phyloP scores from a whole-genome alignment of 108 stramenopile genomes.

The Fragilariopsis cylindrus region DNA sequence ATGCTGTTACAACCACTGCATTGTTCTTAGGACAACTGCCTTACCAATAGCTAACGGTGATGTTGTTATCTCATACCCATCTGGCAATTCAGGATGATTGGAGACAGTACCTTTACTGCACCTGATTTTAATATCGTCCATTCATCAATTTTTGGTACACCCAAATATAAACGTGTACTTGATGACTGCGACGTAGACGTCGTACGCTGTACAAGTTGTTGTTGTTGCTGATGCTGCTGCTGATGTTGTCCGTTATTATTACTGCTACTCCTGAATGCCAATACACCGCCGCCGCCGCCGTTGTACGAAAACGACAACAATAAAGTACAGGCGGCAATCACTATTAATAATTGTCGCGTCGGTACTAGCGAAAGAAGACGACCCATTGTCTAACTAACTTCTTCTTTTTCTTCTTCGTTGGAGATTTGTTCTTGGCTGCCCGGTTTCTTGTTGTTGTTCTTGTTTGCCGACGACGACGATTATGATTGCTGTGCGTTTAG shows the following conservation, averaged over 20 bases:
- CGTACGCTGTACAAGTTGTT: not conserved
- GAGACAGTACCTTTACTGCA: constrained; percentile 45
- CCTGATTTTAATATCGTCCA: constrained; percentile 34
- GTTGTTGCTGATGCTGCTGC: not conserved
- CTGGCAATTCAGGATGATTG: constrained; percentile 59
- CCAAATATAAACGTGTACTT: not conserved
- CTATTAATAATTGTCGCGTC: no score
- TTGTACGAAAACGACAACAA: no score
- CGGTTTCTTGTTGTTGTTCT: no score
- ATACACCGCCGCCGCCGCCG: no score
- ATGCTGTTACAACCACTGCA: constrained; percentile 15
- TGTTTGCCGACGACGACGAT: no score
- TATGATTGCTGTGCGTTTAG: no score
- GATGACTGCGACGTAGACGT: not conserved
- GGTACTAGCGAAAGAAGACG: no score
- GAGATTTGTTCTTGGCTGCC: no score
- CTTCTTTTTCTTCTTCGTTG: no score
- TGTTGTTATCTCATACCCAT: constrained; percentile 58
- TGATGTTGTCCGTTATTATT: no score
- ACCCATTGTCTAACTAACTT: not conserved
- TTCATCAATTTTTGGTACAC: constrained; percentile 19
- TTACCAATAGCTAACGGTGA: constrained; percentile 15
- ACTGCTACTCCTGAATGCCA: no score
- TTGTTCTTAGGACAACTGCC: not conserved
- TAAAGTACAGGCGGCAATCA: no score